Conservation (phyloP, 352 stramenopile genomes). For the Phytophthora agathidicida region DNA sequence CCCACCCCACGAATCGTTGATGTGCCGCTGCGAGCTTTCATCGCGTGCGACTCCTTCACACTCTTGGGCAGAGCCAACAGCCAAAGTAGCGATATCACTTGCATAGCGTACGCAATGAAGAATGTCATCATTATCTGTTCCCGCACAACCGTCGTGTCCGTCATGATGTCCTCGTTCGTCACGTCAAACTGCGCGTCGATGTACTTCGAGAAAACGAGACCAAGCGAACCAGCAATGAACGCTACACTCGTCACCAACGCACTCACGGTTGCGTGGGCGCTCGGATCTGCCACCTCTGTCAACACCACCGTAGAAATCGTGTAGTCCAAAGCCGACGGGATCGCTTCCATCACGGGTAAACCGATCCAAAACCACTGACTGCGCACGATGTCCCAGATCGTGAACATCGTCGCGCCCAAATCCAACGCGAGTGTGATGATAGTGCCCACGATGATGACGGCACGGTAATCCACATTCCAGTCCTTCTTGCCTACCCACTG, state of each 20-base stretch:
- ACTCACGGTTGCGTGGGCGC: slow-evolving; percentile 26
- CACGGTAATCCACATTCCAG: slow-evolving; percentile 50
- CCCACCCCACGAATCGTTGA: slow-evolving; percentile 26
- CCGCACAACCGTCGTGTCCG: slow-evolving; percentile 50
- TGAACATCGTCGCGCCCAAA: slow-evolving; percentile 50
- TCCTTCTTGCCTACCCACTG: slow-evolving; percentile 41
- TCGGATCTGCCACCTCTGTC: slow-evolving; percentile 53
- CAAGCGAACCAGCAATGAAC: slow-evolving; percentile 49
- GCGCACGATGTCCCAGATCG: slow-evolving; percentile 65
- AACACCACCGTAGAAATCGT: slow-evolving; percentile 56
- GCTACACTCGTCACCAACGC: slow-evolving; percentile 54
- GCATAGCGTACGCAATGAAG: slow-evolving; percentile 57
- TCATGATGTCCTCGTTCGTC: slow-evolving; percentile 39
- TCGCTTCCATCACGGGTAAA: slow-evolving; percentile 57
- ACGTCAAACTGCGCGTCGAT: slow-evolving; percentile 65
- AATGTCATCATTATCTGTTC: slow-evolving; percentile 53
- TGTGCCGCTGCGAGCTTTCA: slow-evolving; percentile 30
- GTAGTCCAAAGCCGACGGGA: slow-evolving; percentile 60
- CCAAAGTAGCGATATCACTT: slow-evolving; percentile 52
- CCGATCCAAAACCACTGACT: slow-evolving; percentile 75
- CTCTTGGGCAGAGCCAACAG: slow-evolving; percentile 58
- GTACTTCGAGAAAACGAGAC: slow-evolving; percentile 59
- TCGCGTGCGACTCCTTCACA: slow-evolving; percentile 26
- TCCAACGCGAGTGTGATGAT: slow-evolving; percentile 47
- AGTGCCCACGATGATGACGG: slow-evolving; percentile 40